phyloP scores from a whole-genome alignment of 2,329 filamentous ascomycete genomes.

The Cladosporium sp. region DNA sequence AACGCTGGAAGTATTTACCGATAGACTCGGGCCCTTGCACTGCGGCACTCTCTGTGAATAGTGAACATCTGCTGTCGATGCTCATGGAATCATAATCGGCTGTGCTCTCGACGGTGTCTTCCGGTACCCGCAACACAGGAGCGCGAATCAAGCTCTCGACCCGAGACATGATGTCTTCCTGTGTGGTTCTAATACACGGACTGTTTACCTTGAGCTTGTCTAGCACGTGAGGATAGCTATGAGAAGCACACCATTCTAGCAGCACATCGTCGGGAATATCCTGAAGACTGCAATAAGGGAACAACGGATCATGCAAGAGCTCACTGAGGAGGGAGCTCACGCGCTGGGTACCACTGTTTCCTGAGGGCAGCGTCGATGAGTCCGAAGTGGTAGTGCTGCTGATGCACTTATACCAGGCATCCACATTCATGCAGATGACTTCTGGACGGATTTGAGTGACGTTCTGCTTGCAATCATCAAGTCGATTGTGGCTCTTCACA shows the following conservation, averaged over 20 bases:
- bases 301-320: background rate
- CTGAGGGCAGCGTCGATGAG: no score
- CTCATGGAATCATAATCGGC: background rate
- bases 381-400: background rate
- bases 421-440: background rate
- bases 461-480: background rate
- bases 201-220: slow-evolving; percentile 1
- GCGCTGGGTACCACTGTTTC: background rate
- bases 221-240: background rate
- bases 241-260: background rate
- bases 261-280: background rate
- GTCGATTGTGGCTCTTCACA: background rate
- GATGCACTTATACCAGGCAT: background rate
- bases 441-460: background rate
- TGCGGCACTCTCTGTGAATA: background rate
- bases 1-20: background rate
- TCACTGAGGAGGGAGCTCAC: background rate
- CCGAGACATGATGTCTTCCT: background rate
- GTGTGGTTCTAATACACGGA: background rate
- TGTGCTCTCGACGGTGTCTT: background rate
- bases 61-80: background rate
- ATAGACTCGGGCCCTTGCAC: background rate
- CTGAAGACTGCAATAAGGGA: background rate
- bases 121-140: background rate
- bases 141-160: background rate